Evolutionary conservation across 1,139 yeast species (phyloP).

Genomic region (Scheffersomyces quercinus): DNA sequence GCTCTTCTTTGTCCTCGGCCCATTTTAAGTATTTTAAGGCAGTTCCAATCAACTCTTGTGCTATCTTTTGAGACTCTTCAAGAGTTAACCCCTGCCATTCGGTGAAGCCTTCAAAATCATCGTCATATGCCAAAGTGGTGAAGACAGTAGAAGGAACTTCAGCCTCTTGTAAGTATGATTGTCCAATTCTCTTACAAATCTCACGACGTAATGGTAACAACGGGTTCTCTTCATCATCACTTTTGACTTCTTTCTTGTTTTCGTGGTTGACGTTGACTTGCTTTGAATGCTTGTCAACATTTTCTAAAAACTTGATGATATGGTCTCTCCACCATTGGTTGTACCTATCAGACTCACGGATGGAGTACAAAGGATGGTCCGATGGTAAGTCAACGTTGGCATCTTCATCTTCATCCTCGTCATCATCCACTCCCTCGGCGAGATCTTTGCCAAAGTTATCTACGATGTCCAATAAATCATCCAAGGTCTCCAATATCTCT

Average conservation of each 20-base stretch:
- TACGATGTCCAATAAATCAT: slow-evolving; percentile 65
- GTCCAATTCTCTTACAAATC: slow-evolving; percentile 56
- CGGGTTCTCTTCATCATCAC: slow-evolving; percentile 6
- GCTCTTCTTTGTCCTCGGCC: slow-evolving; percentile 72
- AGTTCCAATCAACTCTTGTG: slow-evolving; percentile 48
- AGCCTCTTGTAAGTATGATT: slow-evolving; percentile 61
- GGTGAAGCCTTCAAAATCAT: slow-evolving; percentile 43
- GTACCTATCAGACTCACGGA: slow-evolving; percentile 37
- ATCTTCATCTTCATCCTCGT: slow-evolving; percentile 33
- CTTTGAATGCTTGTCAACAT: slow-evolving; percentile 26
- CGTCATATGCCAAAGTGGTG: slow-evolving; percentile 58
- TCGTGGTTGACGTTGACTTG: slow-evolving; percentile 11
- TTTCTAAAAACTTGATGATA: slow-evolving; percentile 42
- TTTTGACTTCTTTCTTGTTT: slow-evolving; percentile 8
- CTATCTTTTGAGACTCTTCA: slow-evolving; percentile 48
- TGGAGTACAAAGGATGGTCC: slow-evolving; percentile 55
- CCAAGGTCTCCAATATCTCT: slow-evolving; percentile 55
- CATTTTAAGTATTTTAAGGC: slow-evolving; percentile 60
- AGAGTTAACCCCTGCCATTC: slow-evolving; percentile 42
- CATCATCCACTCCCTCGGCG: slow-evolving; percentile 43
- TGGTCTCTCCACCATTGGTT: slow-evolving; percentile 61
- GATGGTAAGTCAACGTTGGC: slow-evolving; percentile 36
- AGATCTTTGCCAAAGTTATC: slow-evolving; percentile 62
- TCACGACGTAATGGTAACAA: slow-evolving; percentile 28
- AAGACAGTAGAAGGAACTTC: slow-evolving; percentile 60